Evolutionary conservation across 2,329 filamentous ascomycete genomes (phyloP), one percentile per base, ranked within the genome.

Genomic region (Nannizzia gypsea): DNA sequence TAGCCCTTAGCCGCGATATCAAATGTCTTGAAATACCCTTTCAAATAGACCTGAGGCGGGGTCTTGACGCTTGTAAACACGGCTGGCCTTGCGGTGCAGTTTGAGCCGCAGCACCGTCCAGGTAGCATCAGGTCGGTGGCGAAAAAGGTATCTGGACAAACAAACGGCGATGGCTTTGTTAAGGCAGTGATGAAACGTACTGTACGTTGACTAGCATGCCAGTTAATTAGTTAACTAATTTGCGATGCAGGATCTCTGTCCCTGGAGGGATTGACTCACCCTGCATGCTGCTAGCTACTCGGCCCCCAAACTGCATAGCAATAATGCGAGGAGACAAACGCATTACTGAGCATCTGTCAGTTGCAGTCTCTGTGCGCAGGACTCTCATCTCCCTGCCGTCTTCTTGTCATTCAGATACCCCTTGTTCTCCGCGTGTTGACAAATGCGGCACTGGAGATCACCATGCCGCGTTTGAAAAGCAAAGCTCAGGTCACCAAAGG

Each of bases 1-100:
- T 52, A 52, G 48, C 48, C 48, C 13, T 52, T 52, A 52, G 48
- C 48, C 48, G 48, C 48, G 48, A 52, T 52, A 52, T 52, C 48
- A 31, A 11, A 28, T 52, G 26, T 52, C 22, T 52, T 31, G 15
- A 28, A 31, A 31, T 52, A 52, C 22, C 48, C 8, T 11, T 42
- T 24, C 24, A 6, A 52, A 24, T 11, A 15, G 22, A 52, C 22
- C 26, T 52, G 5, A 31, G 24, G 48, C 22, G 48, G 22, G 44
- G 48, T 31, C 15, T 52, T 24, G 13, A 31, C 15, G 48, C 22
- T 52, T 52, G 48, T 52, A 52, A 52, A 52, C 48, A 52, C 22
- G 8, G 9, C 48, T 52, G 48, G 48, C 48, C 22, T 13, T 52
- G 22, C 22, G 22, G 48, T 52, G 48, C 22, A 52, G 48, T 31